Percentiles rank a stretch among this genome's conserved stretches.
Evolutionary conservation across 73 alveolate genomes (phyloP).

Genomic region (Paramecium pentaurelia): DNA sequence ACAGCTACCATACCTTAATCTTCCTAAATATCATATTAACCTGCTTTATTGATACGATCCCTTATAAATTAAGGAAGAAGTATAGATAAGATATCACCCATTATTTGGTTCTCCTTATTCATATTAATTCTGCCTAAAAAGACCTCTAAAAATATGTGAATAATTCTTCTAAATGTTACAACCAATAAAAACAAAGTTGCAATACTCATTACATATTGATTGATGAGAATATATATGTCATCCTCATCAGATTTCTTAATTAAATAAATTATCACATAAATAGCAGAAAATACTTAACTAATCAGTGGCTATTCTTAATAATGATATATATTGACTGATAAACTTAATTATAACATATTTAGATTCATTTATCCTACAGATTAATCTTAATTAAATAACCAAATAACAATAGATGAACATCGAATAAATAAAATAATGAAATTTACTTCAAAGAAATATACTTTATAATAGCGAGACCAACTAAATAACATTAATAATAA

Average conservation of each 20-base stretch:
- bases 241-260: not conserved
- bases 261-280: not conserved
- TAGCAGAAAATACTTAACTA: not conserved
- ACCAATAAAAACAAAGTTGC: not conserved
- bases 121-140: not conserved
- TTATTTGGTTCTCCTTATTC: slow-evolving; percentile 37
- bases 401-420: not conserved
- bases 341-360: not conserved
- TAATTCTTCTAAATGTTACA: not conserved
- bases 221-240: not conserved
- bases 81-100: slow-evolving; percentile 40
- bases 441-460: not conserved
- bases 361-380: not conserved
- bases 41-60: slow-evolving; percentile 62
- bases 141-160: slow-evolving; percentile 5
- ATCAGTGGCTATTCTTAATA: not conserved
- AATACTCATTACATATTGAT: not conserved
- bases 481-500: not conserved
- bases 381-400: not conserved
- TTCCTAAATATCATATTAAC: slow-evolving; percentile 71
- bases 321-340: not conserved
- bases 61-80: slow-evolving; percentile 53
- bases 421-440: not conserved
- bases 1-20: slow-evolving; percentile 80
- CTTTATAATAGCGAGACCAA: not conserved